Percentiles rank a stretch among this genome's conserved stretches.
Evolutionary conservation across 1,284 basidiomycete genomes (phyloP).

Genomic region (Coniferiporia sulphurascens): DNA sequence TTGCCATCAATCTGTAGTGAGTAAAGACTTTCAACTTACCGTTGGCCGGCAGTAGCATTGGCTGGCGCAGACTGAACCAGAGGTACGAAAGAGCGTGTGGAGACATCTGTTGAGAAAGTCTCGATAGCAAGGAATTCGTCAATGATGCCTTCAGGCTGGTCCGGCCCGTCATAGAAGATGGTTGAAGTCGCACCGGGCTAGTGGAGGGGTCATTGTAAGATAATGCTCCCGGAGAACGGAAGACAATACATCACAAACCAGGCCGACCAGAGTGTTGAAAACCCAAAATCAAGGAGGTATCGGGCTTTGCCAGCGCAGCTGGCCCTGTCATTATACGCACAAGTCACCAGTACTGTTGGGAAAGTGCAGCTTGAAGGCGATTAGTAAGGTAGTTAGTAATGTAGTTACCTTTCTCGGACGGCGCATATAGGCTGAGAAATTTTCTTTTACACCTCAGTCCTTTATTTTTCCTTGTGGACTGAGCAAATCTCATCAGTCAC

Average conservation of each 20-base stretch:
- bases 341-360: too few relatives aligned
- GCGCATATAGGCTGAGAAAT: too few relatives aligned
- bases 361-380: too few relatives aligned
- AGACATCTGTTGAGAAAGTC: slow-evolving; percentile 33
- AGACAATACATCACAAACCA: slow-evolving; percentile 26
- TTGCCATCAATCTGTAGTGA: not conserved
- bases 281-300: too few relatives aligned
- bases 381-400: too few relatives aligned
- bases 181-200: slow-evolving; percentile 34
- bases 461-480: too few relatives aligned
- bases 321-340: too few relatives aligned
- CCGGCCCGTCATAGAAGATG: slow-evolving; percentile 51
- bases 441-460: too few relatives aligned
- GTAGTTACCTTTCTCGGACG: too few relatives aligned
- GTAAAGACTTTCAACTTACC: slow-evolving; percentile 30
- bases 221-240: not conserved
- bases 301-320: too few relatives aligned
- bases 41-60: slow-evolving; percentile 35
- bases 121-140: slow-evolving; percentile 42
- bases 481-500: too few relatives aligned
- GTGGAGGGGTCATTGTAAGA: not conserved
- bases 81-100: slow-evolving; percentile 35
- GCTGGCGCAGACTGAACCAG: slow-evolving; percentile 38
- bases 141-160: slow-evolving; percentile 43
- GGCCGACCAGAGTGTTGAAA: slow-evolving; percentile 40